Base-by-base conservation (phyloP, 306 rosid species). In the Lithocarpus polystachyus region DNA sequence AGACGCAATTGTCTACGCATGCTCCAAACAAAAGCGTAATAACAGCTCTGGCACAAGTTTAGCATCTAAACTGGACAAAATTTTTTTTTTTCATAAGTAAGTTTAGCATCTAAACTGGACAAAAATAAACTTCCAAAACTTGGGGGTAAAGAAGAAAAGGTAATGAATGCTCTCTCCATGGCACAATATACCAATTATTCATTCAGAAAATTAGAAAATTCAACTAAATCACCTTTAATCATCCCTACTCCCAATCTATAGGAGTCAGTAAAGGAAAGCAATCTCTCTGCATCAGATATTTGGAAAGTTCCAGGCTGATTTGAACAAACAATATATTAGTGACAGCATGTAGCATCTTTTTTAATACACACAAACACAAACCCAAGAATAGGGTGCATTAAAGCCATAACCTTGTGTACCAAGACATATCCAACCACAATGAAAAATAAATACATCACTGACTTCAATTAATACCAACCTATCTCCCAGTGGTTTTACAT, bases 41-140 rank as follows among this genome's bases (percentile, higher is more conserved):
- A 90, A 83, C 84, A 91, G 91, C 82, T 95, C 99, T 10, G 95
- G 98, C 82, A 89, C 87, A 48, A 95, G 87, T 82, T 81, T 76
- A 19, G 90, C 86, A 79, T 95, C 99, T 68, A 92, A n/a, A n/a
- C n/a, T n/a, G n/a, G n/a, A n/a, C n/a, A n/a, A n/a, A n/a, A n/a
- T n/a, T n/a, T n/a, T n/a, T n/a, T n/a, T n/a, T n/a, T n/a, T n/a
- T n/a, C n/a, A n/a, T n/a, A n/a, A n/a, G n/a, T n/a, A n/a, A n/a
- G n/a, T n/a, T n/a, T n/a, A n/a, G n/a, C n/a, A n/a, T n/a, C n/a
- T n/a, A n/a, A 76, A 85, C 80, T 80, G 60, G 92, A 76, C 76
- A 92, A 73, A 76, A 43, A 78, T n/a, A 89, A 68, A 57, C 86
- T 84, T 26, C 81, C 83, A 31, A 82, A 72, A 80, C 92, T 97